phyloP scores from a whole-genome alignment of 2,329 filamentous ascomycete species.

The Aspergillus quadrilineatus region DNA sequence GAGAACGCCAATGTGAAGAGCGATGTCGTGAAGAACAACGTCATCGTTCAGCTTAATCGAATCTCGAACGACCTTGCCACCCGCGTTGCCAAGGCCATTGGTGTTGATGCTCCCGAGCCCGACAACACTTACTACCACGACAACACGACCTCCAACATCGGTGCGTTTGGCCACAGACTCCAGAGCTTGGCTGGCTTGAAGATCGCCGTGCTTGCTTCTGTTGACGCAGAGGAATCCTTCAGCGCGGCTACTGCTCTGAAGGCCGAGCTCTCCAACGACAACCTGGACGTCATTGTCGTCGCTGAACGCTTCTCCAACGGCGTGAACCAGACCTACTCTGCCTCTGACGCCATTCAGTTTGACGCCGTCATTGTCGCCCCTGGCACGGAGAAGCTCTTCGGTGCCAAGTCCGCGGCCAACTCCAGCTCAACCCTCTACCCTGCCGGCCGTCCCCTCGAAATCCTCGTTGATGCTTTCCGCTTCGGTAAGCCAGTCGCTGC shows the following conservation, averaged over 20 bases:
- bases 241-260: constrained; percentile 53
- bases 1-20: constrained; percentile 63
- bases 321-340: constrained; percentile 64
- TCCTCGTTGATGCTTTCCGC: constrained; percentile 61
- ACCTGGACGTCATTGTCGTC: constrained; percentile 60
- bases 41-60: constrained; percentile 67
- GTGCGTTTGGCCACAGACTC: constrained; percentile 59
- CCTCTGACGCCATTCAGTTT: constrained; percentile 54
- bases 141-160: constrained; percentile 63
- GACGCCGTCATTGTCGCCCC: constrained; percentile 57
- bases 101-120: constrained; percentile 56
- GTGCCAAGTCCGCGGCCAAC: constrained; percentile 27
- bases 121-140: constrained; percentile 67
- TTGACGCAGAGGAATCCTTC: constrained; percentile 45
- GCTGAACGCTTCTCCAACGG: constrained; percentile 57
- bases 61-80: constrained; percentile 66
- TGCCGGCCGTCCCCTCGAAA: constrained; percentile 61
- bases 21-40: constrained; percentile 60
- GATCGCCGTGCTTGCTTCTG: constrained; percentile 61
- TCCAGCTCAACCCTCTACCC: constrained; percentile 62
- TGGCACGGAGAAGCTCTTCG: constrained; percentile 56
- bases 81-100: constrained; percentile 64
- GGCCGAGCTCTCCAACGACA: constrained; percentile 37
- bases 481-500: constrained; percentile 70
- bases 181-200: constrained; percentile 62